These are phyloP conservation scores for Solanum tarapatanum DNA, from an alignment of 257 asterid species.

Conservation along the genomic window DNA sequence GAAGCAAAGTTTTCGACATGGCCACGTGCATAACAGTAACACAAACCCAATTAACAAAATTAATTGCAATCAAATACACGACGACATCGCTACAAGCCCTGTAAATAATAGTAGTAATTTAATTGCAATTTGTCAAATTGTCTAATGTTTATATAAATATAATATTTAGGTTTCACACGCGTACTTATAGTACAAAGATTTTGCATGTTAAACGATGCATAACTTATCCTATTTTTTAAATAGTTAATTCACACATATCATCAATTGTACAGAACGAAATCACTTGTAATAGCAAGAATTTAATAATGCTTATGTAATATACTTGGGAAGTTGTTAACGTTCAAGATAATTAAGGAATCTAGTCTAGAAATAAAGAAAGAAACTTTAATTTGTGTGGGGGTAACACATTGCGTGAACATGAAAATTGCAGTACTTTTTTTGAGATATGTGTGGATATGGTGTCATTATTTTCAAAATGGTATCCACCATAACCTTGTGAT, in stretches of 20 bases:
- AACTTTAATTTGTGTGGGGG: not conserved
- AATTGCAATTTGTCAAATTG: not conserved
- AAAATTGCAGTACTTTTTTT: not conserved
- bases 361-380: not conserved
- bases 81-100: not conserved
- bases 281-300: not conserved
- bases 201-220: not conserved
- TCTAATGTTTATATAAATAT: not conserved
- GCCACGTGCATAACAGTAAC: constrained; percentile 28
- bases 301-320: not conserved
- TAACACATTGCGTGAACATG: not conserved
- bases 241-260: not conserved
- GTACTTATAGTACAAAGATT: not conserved
- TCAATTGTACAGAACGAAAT: not conserved
- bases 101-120: not conserved
- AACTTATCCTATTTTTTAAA: not conserved
- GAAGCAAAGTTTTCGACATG: constrained; percentile 18
- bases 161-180: not conserved
- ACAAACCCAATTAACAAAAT: not conserved
- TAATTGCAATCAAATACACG: not conserved
- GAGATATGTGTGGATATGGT: not conserved
- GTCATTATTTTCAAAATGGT: not conserved
- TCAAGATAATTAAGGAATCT: not conserved
- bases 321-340: not conserved
- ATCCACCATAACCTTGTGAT: not conserved